Conservation (phyloP, 306 rosid genomes). For the Styphnolobium japonicum region DNA sequence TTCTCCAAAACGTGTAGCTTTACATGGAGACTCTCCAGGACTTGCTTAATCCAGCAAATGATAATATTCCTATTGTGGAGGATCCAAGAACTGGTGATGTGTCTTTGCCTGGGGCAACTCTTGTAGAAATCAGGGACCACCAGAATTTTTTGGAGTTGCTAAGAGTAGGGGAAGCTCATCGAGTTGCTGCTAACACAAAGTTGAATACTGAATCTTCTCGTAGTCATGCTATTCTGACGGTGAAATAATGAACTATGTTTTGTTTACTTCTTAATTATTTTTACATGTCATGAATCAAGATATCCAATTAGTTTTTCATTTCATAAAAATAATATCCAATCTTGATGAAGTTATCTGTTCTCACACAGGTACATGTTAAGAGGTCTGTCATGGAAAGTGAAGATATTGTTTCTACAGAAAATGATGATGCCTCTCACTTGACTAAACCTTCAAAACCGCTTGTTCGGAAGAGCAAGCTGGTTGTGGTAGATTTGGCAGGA, state of each 20-base stretch:
- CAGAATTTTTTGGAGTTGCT: slow-evolving; percentile 57
- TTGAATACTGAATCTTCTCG: slow-evolving; percentile 76
- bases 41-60: slow-evolving; percentile 65
- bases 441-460: slow-evolving; percentile 59
- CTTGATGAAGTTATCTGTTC: slow-evolving; percentile 24
- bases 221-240: slow-evolving; percentile 82
- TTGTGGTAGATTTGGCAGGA: slow-evolving; percentile 82
- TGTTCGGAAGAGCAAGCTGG: slow-evolving; percentile 68
- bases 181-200: slow-evolving; percentile 72
- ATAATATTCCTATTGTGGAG: slow-evolving; percentile 70
- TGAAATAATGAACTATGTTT: slow-evolving; percentile 30
- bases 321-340: neutral
- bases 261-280: neutral
- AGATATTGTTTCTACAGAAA: slow-evolving; percentile 44
- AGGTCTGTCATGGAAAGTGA: slow-evolving; percentile 56
- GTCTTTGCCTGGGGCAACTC: slow-evolving; percentile 60
- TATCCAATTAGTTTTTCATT: slow-evolving; percentile 2
- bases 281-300: neutral
- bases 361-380: slow-evolving; percentile 59
- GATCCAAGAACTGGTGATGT: slow-evolving; percentile 79
- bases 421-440: slow-evolving; percentile 55
- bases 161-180: slow-evolving; percentile 65
- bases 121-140: slow-evolving; percentile 64
- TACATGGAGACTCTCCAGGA: slow-evolving; percentile 73
- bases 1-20: slow-evolving; percentile 45